Evolutionary conservation across 108 stramenopile genomes (phyloP).

Genomic region (Cylindrotheca closterium): DNA sequence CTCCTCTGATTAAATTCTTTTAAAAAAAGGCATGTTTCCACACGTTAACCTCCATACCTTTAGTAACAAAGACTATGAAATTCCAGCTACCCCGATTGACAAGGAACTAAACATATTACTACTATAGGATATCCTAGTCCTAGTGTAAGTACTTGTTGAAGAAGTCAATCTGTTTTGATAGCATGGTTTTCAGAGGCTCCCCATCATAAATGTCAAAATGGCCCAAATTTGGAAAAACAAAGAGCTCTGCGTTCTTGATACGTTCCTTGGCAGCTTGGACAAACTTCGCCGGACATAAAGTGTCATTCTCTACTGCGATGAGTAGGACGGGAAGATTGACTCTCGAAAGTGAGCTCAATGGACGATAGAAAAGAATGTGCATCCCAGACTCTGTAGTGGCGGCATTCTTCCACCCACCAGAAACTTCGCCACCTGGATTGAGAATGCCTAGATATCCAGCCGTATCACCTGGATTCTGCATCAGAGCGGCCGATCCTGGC

Average conservation of each 20-base stretch:
- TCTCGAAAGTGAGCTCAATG: constrained; percentile 1
- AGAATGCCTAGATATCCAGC: constrained; percentile 18
- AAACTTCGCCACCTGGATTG: neutral
- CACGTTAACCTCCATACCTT: too few species aligned
- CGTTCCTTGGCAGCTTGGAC: neutral
- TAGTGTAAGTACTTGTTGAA: neutral
- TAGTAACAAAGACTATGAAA: too few species aligned
- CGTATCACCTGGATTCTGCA: constrained; percentile 37
- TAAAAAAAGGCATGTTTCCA: too few species aligned
- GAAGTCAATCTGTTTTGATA: neutral
- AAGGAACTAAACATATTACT: too few species aligned
- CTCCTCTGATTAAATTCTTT: too few species aligned
- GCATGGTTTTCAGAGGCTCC: neutral
- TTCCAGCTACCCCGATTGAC: too few species aligned
- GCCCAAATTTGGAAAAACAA: neutral
- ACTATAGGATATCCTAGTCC: too few species aligned
- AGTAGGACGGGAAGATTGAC: constrained; percentile 8
- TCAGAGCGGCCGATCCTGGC: constrained; percentile 28
- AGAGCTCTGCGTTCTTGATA: neutral
- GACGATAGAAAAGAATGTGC: constrained; percentile 21
- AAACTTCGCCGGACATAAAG: constrained; percentile 22
- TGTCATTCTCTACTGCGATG: constrained; percentile 21
- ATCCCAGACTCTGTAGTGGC: constrained; percentile 13
- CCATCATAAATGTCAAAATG: constrained; percentile 21
- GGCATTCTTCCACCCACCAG: constrained; percentile 23